Base-by-base conservation (phyloP, 2,329 filamentous ascomycete species). In the Bipolaris zeicola region DNA sequence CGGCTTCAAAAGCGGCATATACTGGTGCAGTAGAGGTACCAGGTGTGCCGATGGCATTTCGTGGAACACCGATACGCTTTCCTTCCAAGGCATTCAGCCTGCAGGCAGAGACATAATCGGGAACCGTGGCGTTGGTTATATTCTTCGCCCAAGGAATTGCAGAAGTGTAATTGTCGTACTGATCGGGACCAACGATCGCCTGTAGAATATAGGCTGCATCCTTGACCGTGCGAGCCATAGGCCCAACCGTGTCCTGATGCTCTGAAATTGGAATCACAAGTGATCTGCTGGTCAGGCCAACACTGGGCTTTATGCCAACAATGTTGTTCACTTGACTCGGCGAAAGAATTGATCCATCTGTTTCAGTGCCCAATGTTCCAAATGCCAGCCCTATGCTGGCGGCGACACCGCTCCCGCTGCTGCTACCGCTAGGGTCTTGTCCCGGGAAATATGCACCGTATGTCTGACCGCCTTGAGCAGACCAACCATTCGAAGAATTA, bases 181-280 rank as follows among this genome's bases (percentile, higher is more conserved):
- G 59, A 57, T 85, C 83, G 37, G 75, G 72, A 2, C 84, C 83
- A 3, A 79, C 82, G 46, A 92, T 90, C 3, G 78, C 82, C 71
- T 84, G 81, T 10, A 87, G 76, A 2, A 86, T 60, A 57, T 83
- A 80, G 2, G 84, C 84, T 1, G 83, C 84, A 58, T 86, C 84
- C 62, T 82, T 84, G 37, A 87, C 84, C 0, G 83, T 84, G 39
- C 83, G 77, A 2, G 84, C 80, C 79, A 87, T 83, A 0, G 84
- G 83, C 0, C 84, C 84, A 8, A 85, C 76, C 1, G 82, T 83
- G 59, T 86, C 83, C 63, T 83, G 82, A 53, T 80, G 82, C 60
- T 84, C 77, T 26, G 79, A 82, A 55, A 91, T 85, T 0, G 89
- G 89, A 10, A 91, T 83, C 1, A 90, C 87, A 4, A 88, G 78